Evolutionary conservation across 2,329 filamentous ascomycete genomes (phyloP), one percentile per base, ranked within the genome.

Genomic region (Paramyrothecium roridum): DNA sequence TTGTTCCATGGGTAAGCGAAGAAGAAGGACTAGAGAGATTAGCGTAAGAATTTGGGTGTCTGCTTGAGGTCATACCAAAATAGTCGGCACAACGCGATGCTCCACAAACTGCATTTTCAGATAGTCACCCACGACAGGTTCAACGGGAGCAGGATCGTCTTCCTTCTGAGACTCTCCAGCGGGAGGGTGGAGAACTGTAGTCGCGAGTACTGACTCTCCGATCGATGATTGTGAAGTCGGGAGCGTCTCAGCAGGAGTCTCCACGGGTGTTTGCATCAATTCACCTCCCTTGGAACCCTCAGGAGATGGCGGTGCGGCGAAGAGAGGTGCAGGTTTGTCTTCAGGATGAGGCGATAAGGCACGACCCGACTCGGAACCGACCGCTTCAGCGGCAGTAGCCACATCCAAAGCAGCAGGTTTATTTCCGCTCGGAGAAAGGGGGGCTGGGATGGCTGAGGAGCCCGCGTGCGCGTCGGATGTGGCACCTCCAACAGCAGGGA

Each of bases 1-100:
- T 99, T 99, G 74, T 99, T 99, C 95, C 95, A 99, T 1, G 95
- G 93, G 67, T 98, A 99, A 57, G 89, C 86, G 78, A 99, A 99
- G 76, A 99, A 99, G 78, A 98, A 98, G 55, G 92, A 90, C 91
- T 96, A 61, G 2, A 7, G 1, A 22, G 8, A 52, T 64, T 60
- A 67, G 63, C 51, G 52, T 12, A 19, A 6, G 37, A 43, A 16
- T 43, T 13, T 6, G 16, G 13, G 37, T 17, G n/a, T 17, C 13
- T 43, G 12, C 13, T n/a, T n/a, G n/a, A n/a, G n/a, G 48, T 62
- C 88, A 81, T 81, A 96, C 92, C 70, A 99, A 75, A 65, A 99
- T 98, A 2, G 92, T 96, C 26, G 95, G 95, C 53, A 99, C 93
- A 59, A 99, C 95, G 61, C 87, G 85, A 72, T 98, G 86, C 71